These are phyloP conservation scores for Diaporthe citrichinensis DNA, from an alignment of 2,329 filamentous ascomycete genomes.

Conservation along the genomic window DNA sequence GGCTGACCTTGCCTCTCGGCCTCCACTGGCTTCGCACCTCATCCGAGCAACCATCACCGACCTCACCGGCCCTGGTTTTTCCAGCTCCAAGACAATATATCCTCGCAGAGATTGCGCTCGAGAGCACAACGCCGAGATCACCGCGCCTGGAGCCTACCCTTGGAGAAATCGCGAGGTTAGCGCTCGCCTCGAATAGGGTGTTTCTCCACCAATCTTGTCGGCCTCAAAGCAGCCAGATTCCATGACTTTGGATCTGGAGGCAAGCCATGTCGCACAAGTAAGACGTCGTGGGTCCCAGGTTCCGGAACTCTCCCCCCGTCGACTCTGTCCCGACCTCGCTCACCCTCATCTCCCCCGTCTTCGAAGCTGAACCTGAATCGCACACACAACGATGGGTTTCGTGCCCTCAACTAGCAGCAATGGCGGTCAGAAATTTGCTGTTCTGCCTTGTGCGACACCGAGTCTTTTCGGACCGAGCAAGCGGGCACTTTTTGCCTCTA, in stretches of 20 bases:
- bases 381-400: background rate
- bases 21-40: slow-evolving; percentile 15
- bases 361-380: slow-evolving; percentile 4
- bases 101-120: slow-evolving; percentile 5
- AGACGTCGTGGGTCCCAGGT: slow-evolving; percentile 33
- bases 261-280: slow-evolving; percentile 35
- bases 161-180: background rate
- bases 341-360: slow-evolving; percentile 8
- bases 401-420: background rate
- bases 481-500: slow-evolving; percentile 5
- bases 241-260: slow-evolving; percentile 31
- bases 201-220: slow-evolving; percentile 40
- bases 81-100: slow-evolving; percentile 10
- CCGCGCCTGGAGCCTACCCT: background rate
- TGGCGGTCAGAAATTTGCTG: slow-evolving; percentile 33
- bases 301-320: slow-evolving; percentile 8
- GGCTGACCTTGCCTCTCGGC: slow-evolving; percentile 11
- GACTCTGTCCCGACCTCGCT: background rate
- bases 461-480: slow-evolving; percentile 33
- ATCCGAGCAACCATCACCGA: slow-evolving; percentile 27
- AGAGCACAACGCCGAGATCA: background rate
- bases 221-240: slow-evolving; percentile 9
- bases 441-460: slow-evolving; percentile 38
- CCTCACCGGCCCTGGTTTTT: slow-evolving; percentile 11
- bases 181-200: slow-evolving; percentile 28